Percentiles rank a stretch among this genome's conserved stretches.
Evolutionary conservation across 129 eudicot genomes (phyloP).

Genomic region (Dittrichia graveolens): DNA sequence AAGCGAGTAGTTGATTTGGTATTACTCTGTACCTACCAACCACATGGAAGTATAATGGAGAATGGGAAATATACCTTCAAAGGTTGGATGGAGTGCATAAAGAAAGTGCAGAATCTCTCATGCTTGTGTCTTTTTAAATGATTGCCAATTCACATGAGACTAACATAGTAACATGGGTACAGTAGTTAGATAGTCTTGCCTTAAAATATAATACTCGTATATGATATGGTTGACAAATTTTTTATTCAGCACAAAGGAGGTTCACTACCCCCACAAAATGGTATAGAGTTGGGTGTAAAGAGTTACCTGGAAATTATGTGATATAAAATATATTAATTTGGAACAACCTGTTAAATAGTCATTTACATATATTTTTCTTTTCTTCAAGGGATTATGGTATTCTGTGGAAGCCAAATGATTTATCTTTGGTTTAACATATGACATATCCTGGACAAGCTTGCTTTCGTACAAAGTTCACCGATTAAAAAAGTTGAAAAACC

Average conservation of each 20-base stretch:
- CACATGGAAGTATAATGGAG: constrained; percentile 35
- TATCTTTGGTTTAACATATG: not conserved
- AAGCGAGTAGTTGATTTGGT: constrained; percentile 21
- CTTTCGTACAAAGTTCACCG: not conserved
- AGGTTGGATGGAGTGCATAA: constrained; percentile 22
- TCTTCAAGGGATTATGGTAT: constrained; percentile 6
- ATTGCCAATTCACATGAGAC: not conserved
- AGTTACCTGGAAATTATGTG: constrained; percentile 8
- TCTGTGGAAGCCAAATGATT: constrained; percentile 13
- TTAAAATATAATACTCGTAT: constrained; percentile 2
- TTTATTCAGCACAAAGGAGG: constrained; percentile 9
- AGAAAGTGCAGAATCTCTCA: constrained; percentile 18
- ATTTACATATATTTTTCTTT: not conserved
- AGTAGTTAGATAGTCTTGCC: constrained; percentile 11
- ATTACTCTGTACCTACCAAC: constrained; percentile 27
- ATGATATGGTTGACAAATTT: constrained; percentile 10
- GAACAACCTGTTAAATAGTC: constrained; percentile 9
- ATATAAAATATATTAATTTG: not conserved
- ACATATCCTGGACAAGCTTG: constrained; percentile 1
- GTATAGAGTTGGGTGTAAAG: not conserved
- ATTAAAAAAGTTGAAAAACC: constrained; percentile 16
- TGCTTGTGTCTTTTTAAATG: constrained; percentile 27
- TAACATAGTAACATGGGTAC: constrained; percentile 4
- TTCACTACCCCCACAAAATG: constrained; percentile 18
- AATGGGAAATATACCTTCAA: constrained; percentile 21